Evolutionary conservation across 2,329 filamentous ascomycete genomes (phyloP), one percentile per base, ranked within the genome.

Genomic region (Hortaea werneckii): DNA sequence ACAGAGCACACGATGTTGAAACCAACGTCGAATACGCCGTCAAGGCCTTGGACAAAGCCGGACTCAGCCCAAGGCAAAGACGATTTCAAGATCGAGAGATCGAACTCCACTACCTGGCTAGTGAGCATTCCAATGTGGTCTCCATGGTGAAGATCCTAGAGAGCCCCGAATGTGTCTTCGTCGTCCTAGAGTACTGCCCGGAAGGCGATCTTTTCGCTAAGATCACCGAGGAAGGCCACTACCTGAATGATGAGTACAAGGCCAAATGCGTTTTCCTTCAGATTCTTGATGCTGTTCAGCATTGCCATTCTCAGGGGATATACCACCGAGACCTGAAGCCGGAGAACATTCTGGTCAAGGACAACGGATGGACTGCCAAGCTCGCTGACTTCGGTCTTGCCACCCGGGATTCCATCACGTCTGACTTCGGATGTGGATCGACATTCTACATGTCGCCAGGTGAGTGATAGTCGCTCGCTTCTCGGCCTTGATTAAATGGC

Each of bases 381-480:
- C 78, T 98, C 54, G 92, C 90, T 55, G 92, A 98, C 69, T 98
- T 98, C 75, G 92, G 92, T 64, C 79, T 98, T 45, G 92, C 92
- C 49, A 96, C 88, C 26, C 82, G 80, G 48, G 86, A 90, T 54
- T 76, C 80, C 54, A 75, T 83, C 56, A 95, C 90, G 53, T 85
- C 88, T 58, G 92, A 98, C 66, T 95, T 95, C 68, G 92, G 92
- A 60, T 98, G 92, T 66, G 92, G 92, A 53, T 96, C 92, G 29
- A 96, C 90, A 10, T 96, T 96, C 62, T 98, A 98, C 72, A 98
- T 96, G 92, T 95, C 88, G 63, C 92, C 92, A 79, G 90, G 89
- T 95, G 84, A 27, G 54, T 51, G n/a, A n/a, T n/a, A n/a, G n/a
- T n/a, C n/a, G n/a, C n/a, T n/a, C n/a, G n/a, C n/a, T n/a, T n/a